Conservation (phyloP, 768 basidiomycete genomes). For the Hypholoma fasciculare region DNA sequence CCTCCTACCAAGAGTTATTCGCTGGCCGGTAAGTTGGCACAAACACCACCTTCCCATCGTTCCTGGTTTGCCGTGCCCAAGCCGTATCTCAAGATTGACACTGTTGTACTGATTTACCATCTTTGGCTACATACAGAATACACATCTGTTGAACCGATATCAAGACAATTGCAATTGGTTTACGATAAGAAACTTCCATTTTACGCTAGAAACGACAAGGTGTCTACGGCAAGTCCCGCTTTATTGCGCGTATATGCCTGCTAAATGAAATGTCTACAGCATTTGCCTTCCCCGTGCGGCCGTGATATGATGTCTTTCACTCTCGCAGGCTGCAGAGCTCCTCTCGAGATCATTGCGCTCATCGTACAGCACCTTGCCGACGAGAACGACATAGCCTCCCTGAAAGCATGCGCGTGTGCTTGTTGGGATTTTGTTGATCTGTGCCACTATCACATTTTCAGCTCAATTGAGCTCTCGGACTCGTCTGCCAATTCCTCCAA, state of each 20-base stretch:
- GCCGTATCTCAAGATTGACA: neutral
- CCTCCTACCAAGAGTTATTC: neutral
- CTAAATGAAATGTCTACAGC: neutral
- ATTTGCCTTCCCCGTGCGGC: neutral
- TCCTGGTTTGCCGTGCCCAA: neutral
- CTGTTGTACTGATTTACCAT: neutral
- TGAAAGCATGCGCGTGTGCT: conserved; percentile 9
- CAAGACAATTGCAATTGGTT: too few species aligned
- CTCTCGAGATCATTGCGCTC: conserved; percentile 14
- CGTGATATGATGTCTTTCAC: neutral
- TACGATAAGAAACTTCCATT: too few species aligned
- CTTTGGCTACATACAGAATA: too few species aligned
- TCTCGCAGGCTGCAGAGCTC: neutral
- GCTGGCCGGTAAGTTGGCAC: neutral
- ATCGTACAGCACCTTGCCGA: conserved; percentile 12
- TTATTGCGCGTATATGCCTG: too few species aligned
- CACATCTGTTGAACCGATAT: too few species aligned
- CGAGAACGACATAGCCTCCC: conserved; percentile 3
- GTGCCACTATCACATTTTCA: conserved; percentile 16
- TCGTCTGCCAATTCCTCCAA: neutral
- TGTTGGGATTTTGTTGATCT: conserved; percentile 8
- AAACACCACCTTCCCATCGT: neutral
- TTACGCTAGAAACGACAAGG: too few species aligned
- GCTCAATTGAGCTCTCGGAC: conserved; percentile 9
- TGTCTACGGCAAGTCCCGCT: too few species aligned